Evolutionary conservation across 2,329 filamentous ascomycete genomes (phyloP).

Genomic region (Diaporthe amygdali): DNA sequence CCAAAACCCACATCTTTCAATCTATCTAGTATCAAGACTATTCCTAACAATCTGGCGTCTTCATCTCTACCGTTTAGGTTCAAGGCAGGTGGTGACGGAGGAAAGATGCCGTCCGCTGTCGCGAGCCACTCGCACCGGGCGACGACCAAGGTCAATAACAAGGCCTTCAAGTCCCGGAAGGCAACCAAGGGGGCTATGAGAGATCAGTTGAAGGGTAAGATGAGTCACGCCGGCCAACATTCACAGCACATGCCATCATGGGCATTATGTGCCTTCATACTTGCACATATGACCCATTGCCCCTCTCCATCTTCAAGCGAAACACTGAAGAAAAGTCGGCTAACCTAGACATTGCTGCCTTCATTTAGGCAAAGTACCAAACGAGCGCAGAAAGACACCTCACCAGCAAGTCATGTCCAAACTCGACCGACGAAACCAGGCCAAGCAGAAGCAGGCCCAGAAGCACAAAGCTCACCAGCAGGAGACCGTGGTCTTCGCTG

Average conservation of each 20-base stretch:
- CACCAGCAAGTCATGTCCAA: slow-evolving; percentile 98
- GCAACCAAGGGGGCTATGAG: slow-evolving; percentile 87
- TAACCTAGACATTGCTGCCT: not conserved
- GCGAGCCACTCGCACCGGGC: slow-evolving; percentile 84
- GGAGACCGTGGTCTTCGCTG: slow-evolving; percentile 82
- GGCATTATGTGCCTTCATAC: not conserved
- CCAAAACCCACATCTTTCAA: not conserved
- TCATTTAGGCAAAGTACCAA: slow-evolving; percentile 73
- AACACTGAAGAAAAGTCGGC: not conserved
- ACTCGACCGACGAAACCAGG: slow-evolving; percentile 92
- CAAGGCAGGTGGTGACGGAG: slow-evolving; percentile 73
- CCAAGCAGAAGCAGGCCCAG: slow-evolving; percentile 83
- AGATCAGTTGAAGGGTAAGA: slow-evolving; percentile 80
- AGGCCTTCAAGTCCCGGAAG: slow-evolving; percentile 91
- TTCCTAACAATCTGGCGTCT: slow-evolving; percentile 57
- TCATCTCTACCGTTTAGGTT: slow-evolving; percentile 80
- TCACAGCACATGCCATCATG: too few relatives aligned
- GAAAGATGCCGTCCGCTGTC: slow-evolving; percentile 76
- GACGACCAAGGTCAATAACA: slow-evolving; percentile 87
- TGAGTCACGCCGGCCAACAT: not conserved
- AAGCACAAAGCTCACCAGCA: slow-evolving; percentile 86
- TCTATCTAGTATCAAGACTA: not conserved
- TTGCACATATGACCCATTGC: not conserved
- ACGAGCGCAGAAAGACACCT: slow-evolving; percentile 83
- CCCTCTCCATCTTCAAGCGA: not conserved